Conservation (phyloP, 2,329 filamentous ascomycete genomes). For the Aspergillus chevalieri region DNA sequence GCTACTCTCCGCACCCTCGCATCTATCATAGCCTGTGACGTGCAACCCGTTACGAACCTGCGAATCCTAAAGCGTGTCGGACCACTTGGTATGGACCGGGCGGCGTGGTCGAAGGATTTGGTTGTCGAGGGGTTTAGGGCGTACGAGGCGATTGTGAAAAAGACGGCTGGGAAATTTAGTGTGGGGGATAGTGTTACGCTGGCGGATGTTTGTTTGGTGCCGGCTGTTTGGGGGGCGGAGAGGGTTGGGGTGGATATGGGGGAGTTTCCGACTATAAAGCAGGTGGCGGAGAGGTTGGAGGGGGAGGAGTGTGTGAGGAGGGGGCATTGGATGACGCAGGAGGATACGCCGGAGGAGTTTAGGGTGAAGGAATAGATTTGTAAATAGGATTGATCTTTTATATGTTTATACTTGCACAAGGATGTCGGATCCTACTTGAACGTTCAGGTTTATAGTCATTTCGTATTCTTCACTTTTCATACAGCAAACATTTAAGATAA, state of each 20-base stretch:
- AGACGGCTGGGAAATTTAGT: slow-evolving; percentile 45
- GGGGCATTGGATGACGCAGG: slow-evolving; percentile 51
- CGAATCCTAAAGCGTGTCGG: slow-evolving; percentile 48
- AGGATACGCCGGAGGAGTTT: slow-evolving; percentile 48
- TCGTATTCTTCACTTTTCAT: not conserved
- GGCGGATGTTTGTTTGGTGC: slow-evolving; percentile 55
- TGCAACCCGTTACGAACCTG: slow-evolving; percentile 57
- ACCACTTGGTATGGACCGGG: slow-evolving; percentile 38
- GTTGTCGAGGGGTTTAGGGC: slow-evolving; percentile 51
- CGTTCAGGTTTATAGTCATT: not conserved
- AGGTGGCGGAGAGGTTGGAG: slow-evolving; percentile 44
- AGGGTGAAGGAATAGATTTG: slow-evolving; percentile 1
- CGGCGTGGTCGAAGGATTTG: slow-evolving; percentile 48
- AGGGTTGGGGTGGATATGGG: slow-evolving; percentile 50
- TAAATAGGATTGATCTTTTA: not conserved
- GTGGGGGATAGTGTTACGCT: slow-evolving; percentile 52
- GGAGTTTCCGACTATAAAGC: slow-evolving; percentile 43
- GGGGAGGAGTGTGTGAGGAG: slow-evolving; percentile 46
- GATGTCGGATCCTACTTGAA: not conserved
- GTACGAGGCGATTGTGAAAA: slow-evolving; percentile 45
- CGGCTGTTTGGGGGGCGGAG: slow-evolving; percentile 54
- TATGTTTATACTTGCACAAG: not conserved
- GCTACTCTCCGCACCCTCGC: slow-evolving; percentile 51
- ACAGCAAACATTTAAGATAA: not conserved
- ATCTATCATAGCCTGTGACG: slow-evolving; percentile 51